Conservation (phyloP, 306 rosid species). For the Malus asiatica region DNA sequence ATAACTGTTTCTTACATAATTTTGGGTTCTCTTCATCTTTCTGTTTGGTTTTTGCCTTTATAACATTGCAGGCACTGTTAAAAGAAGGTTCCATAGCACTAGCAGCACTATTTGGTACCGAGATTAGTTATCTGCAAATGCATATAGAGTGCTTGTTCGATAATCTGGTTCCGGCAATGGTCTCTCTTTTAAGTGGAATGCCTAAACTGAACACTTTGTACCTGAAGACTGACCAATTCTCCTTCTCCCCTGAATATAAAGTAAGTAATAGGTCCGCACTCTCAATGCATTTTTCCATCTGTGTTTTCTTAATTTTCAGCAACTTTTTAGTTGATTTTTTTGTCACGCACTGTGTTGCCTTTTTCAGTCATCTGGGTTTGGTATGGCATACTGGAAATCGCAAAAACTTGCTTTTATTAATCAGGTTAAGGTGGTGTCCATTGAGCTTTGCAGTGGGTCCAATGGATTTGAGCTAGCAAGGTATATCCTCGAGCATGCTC, state of each 20-base stretch:
- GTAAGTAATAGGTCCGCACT: not conserved
- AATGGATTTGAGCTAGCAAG: not conserved
- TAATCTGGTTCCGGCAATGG: not conserved
- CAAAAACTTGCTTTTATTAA: not conserved
- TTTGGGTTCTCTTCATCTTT: not conserved
- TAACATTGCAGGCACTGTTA: not conserved
- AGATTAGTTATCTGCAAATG: not conserved
- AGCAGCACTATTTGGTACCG: not conserved
- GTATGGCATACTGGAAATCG: not conserved
- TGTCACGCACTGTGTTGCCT: not conserved
- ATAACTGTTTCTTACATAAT: not conserved
- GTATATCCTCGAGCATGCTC: not conserved
- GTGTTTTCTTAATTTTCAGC: not conserved
- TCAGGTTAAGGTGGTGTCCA: not conserved
- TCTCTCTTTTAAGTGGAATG: not conserved
- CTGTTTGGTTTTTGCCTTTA: not conserved
- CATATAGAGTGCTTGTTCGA: not conserved
- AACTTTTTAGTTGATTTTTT: not conserved
- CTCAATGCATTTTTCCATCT: not conserved
- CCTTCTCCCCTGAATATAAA: not conserved
- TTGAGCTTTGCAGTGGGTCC: not conserved
- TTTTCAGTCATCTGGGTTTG: not conserved
- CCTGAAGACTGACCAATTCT: not conserved
- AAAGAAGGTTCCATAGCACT: not conserved
- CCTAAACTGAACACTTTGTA: not conserved